Evolutionary conservation across 116 monocot genomes (phyloP).

Genomic region (Zostera marina): DNA sequence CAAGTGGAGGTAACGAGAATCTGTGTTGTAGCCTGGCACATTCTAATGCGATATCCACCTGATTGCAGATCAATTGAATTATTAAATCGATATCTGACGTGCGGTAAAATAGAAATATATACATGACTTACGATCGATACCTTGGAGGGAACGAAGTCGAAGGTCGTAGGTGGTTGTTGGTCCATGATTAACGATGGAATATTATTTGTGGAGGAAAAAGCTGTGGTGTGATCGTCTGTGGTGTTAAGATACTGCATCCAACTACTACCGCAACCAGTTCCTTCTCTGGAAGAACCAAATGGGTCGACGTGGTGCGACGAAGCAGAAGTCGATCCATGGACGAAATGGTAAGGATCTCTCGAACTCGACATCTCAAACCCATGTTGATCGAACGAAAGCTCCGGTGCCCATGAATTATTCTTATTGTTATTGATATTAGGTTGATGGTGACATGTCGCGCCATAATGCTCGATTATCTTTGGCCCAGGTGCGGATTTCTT

Average conservation of each 20-base stretch:
- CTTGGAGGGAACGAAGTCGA: slow-evolving; percentile 57
- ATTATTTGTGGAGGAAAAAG: slow-evolving; percentile 13
- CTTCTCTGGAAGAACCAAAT: slow-evolving; percentile 14
- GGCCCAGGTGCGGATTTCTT: slow-evolving; percentile 88
- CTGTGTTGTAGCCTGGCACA: slow-evolving; percentile 78
- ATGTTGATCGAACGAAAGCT: too few species aligned
- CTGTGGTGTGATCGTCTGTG: slow-evolving; percentile 38
- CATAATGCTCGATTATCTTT: slow-evolving; percentile 91
- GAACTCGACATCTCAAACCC: too few species aligned
- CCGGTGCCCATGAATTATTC: slow-evolving; percentile 13
- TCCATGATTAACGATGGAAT: slow-evolving; percentile 13
- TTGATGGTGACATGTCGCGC: slow-evolving; percentile 48
- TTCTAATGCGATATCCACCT: slow-evolving; percentile 77
- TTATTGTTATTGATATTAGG: neutral
- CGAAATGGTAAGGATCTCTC: neutral
- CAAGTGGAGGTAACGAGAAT: slow-evolving; percentile 50
- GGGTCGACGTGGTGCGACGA: too few species aligned
- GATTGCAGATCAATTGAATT: neutral
- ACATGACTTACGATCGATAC: slow-evolving; percentile 19
- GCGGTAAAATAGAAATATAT: too few species aligned
- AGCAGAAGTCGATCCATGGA: slow-evolving; percentile 3
- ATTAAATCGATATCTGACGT: too few species aligned
- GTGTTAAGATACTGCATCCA: slow-evolving; percentile 68
- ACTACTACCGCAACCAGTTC: slow-evolving; percentile 12
- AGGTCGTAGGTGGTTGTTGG: slow-evolving; percentile 16